Evolutionary conservation across 768 basidiomycete genomes (phyloP), one percentile per base, ranked within the genome.

Genomic region (Tricholoma flavovirens): DNA sequence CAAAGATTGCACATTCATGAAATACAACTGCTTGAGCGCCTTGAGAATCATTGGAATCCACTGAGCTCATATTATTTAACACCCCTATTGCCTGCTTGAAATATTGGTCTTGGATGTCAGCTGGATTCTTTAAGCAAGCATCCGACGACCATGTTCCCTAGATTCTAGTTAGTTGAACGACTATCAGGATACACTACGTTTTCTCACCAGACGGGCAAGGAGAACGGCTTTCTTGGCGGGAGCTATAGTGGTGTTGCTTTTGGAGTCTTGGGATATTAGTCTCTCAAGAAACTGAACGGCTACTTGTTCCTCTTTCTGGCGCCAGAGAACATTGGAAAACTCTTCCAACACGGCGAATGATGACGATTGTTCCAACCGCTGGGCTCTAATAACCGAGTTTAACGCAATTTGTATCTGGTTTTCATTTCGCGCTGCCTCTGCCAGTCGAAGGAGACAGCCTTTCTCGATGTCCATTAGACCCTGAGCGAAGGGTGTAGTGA

Each of bases 71-170:
- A 35, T 60, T 56, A 17, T 70, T 66, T 33, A 77, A 58, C 7
- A 73, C 50, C 0, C 57, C 43, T 26, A 77, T 74, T 0, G 93
- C 90, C 0, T 78, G 77, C 15, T 80, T 73, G 66, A 98, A 98
- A 67, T 83, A 95, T 3, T 77, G 74, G 0, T 72, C 64, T 59
- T 81, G 80, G 52, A 97, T 93, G 26, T 85, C 80, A 14, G 78
- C 74, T 0, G 93, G 84, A 48, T 88, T 88, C 62, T 88, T 86
- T 24, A 96, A 68, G 56, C 88, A 89, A 1, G 97, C 93, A 63
- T 90, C 85, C 6, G 91, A 82, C 21, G 83, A 87, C 97, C 97
- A 99, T 10, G 87, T 78, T 9, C 96, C 97, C 93, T 98, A 60
- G 53, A 32, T 46, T 17, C 26, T 4, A 38, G 36, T 24, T 2